These are phyloP conservation scores for Pythium folliculosum DNA, from an alignment of 352 stramenopile species.

Conservation along the genomic window DNA sequence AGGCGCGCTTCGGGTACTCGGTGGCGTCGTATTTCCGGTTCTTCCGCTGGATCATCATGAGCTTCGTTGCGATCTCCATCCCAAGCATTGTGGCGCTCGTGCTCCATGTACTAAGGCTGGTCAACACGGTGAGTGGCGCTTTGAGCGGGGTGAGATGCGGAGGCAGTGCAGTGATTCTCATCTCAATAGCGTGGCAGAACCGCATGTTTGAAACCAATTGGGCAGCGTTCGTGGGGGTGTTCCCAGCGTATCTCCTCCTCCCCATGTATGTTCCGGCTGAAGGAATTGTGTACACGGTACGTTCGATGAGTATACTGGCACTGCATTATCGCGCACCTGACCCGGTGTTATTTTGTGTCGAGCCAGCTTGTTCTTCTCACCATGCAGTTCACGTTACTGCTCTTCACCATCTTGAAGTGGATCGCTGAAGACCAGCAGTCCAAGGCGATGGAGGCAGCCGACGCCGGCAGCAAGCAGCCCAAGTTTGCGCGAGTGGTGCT, in stretches of 20 bases:
- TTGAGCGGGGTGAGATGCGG: neutral
- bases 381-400: constrained; percentile 52
- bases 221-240: constrained; percentile 40
- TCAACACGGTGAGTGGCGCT: constrained; percentile 21
- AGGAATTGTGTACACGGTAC: constrained; percentile 56
- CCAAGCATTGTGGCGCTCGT: constrained; percentile 54
- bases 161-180: neutral
- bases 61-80: constrained; percentile 58
- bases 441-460: constrained; percentile 58
- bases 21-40: constrained; percentile 84
- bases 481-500: constrained; percentile 64
- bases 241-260: constrained; percentile 56
- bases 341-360: neutral
- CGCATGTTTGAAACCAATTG: constrained; percentile 21
- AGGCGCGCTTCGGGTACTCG: constrained; percentile 78
- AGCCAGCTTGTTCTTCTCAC: constrained; percentile 43
- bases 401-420: constrained; percentile 72
- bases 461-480: constrained; percentile 48
- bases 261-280: constrained; percentile 61
- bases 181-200: neutral
- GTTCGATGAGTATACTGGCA: neutral
- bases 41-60: constrained; percentile 78
- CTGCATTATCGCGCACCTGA: too few relatives aligned
- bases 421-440: constrained; percentile 63
- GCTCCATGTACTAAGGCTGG: constrained; percentile 47